phyloP scores from a whole-genome alignment of 768 basidiomycete species.

The Tylopilus felleus region DNA sequence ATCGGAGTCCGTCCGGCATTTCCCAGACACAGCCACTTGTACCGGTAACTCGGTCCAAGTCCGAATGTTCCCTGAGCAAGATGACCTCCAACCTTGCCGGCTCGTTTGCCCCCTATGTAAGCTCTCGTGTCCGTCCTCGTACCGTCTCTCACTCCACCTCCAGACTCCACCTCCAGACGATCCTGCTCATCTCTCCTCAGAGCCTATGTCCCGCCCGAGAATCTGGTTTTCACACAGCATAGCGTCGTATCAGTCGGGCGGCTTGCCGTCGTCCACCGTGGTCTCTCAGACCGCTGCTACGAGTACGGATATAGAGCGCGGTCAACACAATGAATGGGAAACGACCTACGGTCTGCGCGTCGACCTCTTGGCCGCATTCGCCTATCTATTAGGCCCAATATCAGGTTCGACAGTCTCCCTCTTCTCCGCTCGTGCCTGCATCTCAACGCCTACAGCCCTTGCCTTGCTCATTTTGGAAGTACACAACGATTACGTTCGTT shows the following conservation, averaged over 20 bases:
- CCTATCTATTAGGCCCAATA: conserved; percentile 67
- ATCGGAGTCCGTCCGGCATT: conserved; percentile 40
- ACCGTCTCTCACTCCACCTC: conserved; percentile 1
- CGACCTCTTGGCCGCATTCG: conserved; percentile 59
- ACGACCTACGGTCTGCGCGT: conserved; percentile 65
- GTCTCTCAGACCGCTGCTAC: conserved; percentile 39
- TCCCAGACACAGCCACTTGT: conserved; percentile 37
- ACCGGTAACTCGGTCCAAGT: neutral
- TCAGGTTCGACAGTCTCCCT: conserved; percentile 49
- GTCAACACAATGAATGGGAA: conserved; percentile 60
- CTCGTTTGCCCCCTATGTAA: conserved; percentile 62
- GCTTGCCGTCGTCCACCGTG: conserved; percentile 51
- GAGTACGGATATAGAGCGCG: conserved; percentile 37
- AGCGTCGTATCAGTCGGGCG: conserved; percentile 70
- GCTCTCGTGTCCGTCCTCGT: conserved; percentile 8
- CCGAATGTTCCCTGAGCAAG: neutral
- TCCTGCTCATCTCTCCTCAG: conserved; percentile 25
- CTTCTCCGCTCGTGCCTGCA: neutral
- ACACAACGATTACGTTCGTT: conserved; percentile 71
- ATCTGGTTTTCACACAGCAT: conserved; percentile 53
- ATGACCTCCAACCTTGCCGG: conserved; percentile 25
- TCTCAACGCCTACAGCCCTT: conserved; percentile 43
- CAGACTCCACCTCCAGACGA: conserved; percentile 63
- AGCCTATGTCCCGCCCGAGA: conserved; percentile 22
- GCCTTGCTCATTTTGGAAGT: conserved; percentile 69